Evolutionary conservation across 2,329 filamentous ascomycete species (phyloP), one percentile per base, ranked within the genome.

Genomic region (Hypoxylon rubiginosum): DNA sequence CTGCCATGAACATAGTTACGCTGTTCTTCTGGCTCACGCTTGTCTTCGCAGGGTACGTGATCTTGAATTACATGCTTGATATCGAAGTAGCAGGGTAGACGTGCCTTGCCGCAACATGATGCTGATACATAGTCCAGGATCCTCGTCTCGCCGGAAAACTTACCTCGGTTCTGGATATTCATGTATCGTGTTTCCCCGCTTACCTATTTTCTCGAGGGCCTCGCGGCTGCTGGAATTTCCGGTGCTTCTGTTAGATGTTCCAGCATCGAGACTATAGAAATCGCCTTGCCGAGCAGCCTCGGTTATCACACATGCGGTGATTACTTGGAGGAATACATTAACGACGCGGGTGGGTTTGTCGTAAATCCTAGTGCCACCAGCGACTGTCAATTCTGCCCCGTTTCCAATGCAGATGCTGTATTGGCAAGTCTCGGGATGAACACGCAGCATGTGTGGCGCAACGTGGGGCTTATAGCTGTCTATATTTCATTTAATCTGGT

Each of bases 161-260:
- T 95, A 34, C 91, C 92, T 0, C 81, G 86, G 5, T 94, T 94
- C 84, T 95, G 92, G 91, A 89, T 91, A 72, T 93, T 93, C 83
- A 92, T 94, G 90, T 95, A 95, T 79, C 88, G 91, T 50, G 81
- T 94, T 52, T 93, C 90, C 0, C 93, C 94, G 0, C 92, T 97
- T 72, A 94, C 91, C 0, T 97, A 97, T 76, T 82, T 96, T 15
- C 88, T 95, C 26, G 85, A 86, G 9, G 92, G 90, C 21, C 89
- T 97, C 81, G 78, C 95, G 0, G 85, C 90, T 0, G 87, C 86
- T 0, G 92, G 88, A 2, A 81, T 97, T 4, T 91, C 91, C 43
- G 90, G 91, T 72, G 88, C 87, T 0, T 52, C 79, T 0, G 88
- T 95, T 32, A 71, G 76, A 0, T 97, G 94, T 77, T 87, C 91